A percentile compares a stretch with the other conserved stretches of the same genome.
Conservation (phyloP, 352 stramenopile species). For the Phytophthora megakarya region DNA sequence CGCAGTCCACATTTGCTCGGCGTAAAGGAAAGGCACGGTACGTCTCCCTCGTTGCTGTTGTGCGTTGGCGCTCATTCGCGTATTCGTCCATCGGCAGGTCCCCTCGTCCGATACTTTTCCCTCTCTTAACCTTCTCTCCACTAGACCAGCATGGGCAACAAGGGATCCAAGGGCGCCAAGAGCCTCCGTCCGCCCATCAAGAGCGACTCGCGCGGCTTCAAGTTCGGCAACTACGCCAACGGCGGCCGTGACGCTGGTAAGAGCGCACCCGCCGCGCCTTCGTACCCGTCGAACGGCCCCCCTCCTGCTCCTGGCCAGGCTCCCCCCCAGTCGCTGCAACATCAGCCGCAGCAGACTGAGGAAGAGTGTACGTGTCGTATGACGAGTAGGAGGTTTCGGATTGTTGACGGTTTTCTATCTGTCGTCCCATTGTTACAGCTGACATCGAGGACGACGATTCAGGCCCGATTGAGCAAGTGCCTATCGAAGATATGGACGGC, state of each 20-base stretch:
- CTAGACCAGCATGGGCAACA: constrained; percentile 72
- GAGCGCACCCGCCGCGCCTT: constrained; percentile 78
- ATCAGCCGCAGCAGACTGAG: constrained; percentile 43
- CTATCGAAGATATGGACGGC: constrained; percentile 83
- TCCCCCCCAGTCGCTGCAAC: constrained; percentile 26
- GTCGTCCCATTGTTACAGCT: constrained; percentile 38
- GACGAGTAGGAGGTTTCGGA: not conserved
- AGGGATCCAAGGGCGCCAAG: constrained; percentile 77
- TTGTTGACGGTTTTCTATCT: constrained; percentile 11
- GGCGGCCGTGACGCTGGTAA: constrained; percentile 65
- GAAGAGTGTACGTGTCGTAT: constrained; percentile 65
- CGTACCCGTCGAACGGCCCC: constrained; percentile 43
- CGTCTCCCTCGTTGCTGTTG: constrained; percentile 12
- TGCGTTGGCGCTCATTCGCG: constrained; percentile 34
- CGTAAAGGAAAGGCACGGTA: constrained; percentile 37
- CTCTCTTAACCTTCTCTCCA: not conserved
- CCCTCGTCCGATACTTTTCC: constrained; percentile 34
- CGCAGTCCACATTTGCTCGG: constrained; percentile 37
- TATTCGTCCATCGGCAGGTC: constrained; percentile 43
- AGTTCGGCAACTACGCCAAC: constrained; percentile 60
- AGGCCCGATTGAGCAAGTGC: constrained; percentile 75
- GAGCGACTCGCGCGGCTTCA: constrained; percentile 85
- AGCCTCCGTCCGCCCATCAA: constrained; percentile 76
- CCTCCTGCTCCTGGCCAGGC: constrained; percentile 33
- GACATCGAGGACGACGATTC: constrained; percentile 86